phyloP scores from a whole-genome alignment of 129 eudicot genomes.

The Helichrysum umbraculigerum region DNA sequence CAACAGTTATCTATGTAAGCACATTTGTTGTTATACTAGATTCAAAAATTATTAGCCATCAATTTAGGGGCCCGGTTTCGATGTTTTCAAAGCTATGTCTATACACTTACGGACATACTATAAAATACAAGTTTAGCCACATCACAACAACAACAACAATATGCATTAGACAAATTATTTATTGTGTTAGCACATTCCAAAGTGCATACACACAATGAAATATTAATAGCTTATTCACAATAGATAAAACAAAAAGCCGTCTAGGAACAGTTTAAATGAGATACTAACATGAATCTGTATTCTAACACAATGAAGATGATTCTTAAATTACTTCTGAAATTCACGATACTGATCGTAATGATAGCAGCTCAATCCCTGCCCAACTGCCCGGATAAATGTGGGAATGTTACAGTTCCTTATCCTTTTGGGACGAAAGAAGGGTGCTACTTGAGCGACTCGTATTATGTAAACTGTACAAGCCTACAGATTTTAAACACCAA shows the following conservation, averaged over 20 bases:
- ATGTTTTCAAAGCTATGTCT: not conserved
- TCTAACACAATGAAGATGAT: not conserved
- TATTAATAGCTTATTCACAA: not conserved
- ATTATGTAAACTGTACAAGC: slow-evolving; percentile 17
- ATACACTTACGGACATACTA: not conserved
- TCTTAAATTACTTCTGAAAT: not conserved
- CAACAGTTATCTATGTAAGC: not conserved
- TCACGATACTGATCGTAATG: not conserved
- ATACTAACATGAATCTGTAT: not conserved
- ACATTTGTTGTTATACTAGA: not conserved
- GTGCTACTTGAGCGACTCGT: slow-evolving; percentile 21
- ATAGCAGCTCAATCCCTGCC: slow-evolving; percentile 19
- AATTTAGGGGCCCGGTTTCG: not conserved
- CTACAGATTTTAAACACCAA: not conserved
- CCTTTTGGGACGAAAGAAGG: slow-evolving; percentile 28
- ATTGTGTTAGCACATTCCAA: slow-evolving; percentile 12
- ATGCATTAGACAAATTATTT: not conserved
- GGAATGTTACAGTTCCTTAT: slow-evolving; percentile 14
- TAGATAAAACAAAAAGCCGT: slow-evolving; percentile 6
- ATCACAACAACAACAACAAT: slow-evolving; percentile 4
- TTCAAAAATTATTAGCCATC: slow-evolving; percentile 3
- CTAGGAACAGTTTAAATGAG: slow-evolving; percentile 3
- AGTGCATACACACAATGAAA: not conserved
- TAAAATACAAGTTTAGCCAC: not conserved
- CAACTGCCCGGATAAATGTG: slow-evolving; percentile 30